phyloP scores from a whole-genome alignment of 176 grass and related monocot genomes.

The Oryza nivara region DNA sequence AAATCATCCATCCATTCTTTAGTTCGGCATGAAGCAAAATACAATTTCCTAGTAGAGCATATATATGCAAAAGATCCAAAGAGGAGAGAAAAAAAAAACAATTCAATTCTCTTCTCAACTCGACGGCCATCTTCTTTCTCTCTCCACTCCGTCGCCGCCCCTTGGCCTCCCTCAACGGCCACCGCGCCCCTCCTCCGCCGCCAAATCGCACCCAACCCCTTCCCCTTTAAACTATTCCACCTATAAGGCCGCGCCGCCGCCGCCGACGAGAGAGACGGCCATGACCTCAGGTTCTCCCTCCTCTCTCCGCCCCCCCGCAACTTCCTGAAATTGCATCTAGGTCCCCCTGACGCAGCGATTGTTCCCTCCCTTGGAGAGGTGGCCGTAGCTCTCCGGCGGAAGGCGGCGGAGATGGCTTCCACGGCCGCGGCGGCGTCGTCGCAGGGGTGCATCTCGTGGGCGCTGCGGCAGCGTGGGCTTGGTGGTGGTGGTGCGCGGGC shows the following conservation, averaged over 20 bases:
- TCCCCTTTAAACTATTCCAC: conserved; percentile 36
- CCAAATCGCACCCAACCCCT: conserved; percentile 41
- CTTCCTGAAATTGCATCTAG: background rate
- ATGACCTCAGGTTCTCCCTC: conserved; percentile 46
- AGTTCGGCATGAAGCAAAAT: too few relatives aligned
- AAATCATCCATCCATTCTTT: too few relatives aligned
- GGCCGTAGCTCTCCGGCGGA: conserved; percentile 50
- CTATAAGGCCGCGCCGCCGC: conserved; percentile 52
- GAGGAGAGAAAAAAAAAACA: too few relatives aligned
- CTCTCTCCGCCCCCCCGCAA: background rate
- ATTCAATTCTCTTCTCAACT: too few relatives aligned
- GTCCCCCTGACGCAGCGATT: background rate
- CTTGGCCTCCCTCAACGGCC: conserved; percentile 51
- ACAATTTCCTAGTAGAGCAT: too few relatives aligned
- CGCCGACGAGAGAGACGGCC: conserved; percentile 12
- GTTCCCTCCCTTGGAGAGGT: conserved; percentile 45
- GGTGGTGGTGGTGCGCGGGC: background rate
- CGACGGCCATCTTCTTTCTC: conserved; percentile 7
- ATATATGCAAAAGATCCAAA: too few relatives aligned
- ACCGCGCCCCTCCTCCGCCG: conserved; percentile 41
- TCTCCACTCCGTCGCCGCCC: conserved; percentile 21
- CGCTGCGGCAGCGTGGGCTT: conserved; percentile 28
- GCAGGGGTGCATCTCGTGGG: conserved; percentile 37
- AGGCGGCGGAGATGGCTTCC: conserved; percentile 46
- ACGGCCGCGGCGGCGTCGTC: conserved; percentile 21